A percentile compares a stretch with the other conserved stretches of the same genome.
Conservation (phyloP, 1,284 basidiomycete genomes). For the Hypsizygus ulmarius region DNA sequence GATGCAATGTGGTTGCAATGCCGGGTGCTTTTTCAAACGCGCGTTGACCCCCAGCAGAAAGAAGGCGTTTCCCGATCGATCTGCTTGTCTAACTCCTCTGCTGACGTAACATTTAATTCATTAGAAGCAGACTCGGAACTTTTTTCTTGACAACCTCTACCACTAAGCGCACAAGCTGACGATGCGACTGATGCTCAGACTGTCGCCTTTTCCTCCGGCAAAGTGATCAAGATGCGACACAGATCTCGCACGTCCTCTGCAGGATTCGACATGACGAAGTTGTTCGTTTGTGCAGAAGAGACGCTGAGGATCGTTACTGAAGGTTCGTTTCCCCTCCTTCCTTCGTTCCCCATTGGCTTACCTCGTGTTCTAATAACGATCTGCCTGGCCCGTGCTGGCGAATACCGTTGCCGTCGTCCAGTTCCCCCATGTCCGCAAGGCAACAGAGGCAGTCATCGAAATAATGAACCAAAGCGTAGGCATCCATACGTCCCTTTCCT, state of each 20-base stretch:
- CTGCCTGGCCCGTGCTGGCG: constrained; percentile 76
- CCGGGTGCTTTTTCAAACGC: no score
- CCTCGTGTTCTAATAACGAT: constrained; percentile 57
- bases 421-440: constrained; percentile 62
- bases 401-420: constrained; percentile 71
- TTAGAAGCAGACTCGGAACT: constrained; percentile 78
- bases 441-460: constrained; percentile 73
- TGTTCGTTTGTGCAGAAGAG: constrained; percentile 95
- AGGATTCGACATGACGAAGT: constrained; percentile 87
- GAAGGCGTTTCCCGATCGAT: no score
- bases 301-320: constrained; percentile 93
- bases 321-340: constrained; percentile 40
- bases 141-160: neutral
- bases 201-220: constrained; percentile 85
- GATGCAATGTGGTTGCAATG: no score
- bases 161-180: neutral
- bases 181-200: constrained; percentile 47
- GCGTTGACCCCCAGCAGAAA: no score
- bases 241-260: constrained; percentile 88
- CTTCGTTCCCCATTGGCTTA: neutral
- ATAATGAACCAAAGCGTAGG: constrained; percentile 73
- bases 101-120: neutral
- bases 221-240: constrained; percentile 90
- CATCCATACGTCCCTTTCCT: constrained; percentile 50
- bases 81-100: no score